phyloP scores from a whole-genome alignment of 2,329 filamentous ascomycete species.

The Monilinia fructigena region DNA sequence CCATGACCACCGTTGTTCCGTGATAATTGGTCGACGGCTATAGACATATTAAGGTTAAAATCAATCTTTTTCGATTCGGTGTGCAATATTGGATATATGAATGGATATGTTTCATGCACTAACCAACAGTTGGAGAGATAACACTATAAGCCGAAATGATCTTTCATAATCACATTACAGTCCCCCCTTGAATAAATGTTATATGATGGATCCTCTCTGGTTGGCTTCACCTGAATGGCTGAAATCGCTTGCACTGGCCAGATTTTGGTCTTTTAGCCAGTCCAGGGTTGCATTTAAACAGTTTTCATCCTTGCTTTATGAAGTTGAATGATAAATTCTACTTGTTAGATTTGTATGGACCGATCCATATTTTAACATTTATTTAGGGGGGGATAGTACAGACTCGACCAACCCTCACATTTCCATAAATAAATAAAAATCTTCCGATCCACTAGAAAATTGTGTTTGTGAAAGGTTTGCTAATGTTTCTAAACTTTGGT shows the following conservation, averaged over 20 bases:
- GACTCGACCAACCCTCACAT: constrained; percentile 1
- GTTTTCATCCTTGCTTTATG: no score
- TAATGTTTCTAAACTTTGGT: constrained; percentile 15
- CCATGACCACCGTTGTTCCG: background rate
- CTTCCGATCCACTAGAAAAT: constrained; percentile 18
- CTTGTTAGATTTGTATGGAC: no score
- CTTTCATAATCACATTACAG: constrained; percentile 1
- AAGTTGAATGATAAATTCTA: no score
- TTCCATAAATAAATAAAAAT: constrained; percentile 16
- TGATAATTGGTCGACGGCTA: constrained; percentile 4
- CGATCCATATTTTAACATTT: no score
- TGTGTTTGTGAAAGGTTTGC: background rate
- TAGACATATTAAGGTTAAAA: constrained; percentile 10
- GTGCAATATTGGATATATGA: background rate
- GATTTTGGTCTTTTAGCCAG: no score
- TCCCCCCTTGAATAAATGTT: no score
- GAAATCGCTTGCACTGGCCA: no score
- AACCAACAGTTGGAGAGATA: constrained; percentile 10
- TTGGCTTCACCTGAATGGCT: no score
- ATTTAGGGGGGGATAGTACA: background rate
- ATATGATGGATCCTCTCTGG: no score
- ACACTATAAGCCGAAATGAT: constrained; percentile 3
- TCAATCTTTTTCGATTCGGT: constrained; percentile 8
- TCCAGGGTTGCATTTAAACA: no score
- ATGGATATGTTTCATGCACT: constrained; percentile 15